Base-by-base conservation (phyloP, 2,329 filamentous ascomycete species). In the Pseudogymnoascus destructans region DNA sequence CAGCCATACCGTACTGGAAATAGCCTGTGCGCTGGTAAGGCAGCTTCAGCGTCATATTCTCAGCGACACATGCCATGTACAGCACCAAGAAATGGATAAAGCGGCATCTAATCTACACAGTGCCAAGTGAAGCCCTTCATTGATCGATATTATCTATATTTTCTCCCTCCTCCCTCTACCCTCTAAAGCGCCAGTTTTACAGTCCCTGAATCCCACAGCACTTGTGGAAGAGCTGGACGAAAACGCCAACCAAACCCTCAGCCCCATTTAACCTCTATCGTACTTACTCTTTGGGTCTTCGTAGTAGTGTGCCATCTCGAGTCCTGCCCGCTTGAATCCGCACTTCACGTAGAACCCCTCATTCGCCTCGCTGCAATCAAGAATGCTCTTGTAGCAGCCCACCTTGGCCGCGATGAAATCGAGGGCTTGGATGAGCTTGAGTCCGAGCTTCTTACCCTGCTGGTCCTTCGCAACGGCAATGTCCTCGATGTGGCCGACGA, bases 331-430 rank as follows among this genome's bases (percentile, higher is more conserved):
- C 73, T 89, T 86, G 73, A 95, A 97, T 60, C 92, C 92, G 73
- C 93, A 97, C 79, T 97, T 97, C 72, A 95, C 79, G 72, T 98
- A 98, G 77, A 98, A 97, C 19, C 91, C 92, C 73, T 95, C 90
- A 71, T 97, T 98, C 66, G 86, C 82, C 73, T 96, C 92, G 64
- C 87, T 95, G 77, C 93, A 98, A 73, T 97, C 92, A 63, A 97
- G 80, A 65, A 98, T 97, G 64, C 84, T 90, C 85, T 93, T 97
- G 74, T 97, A 97, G 74, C 92, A 97, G 58, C 92, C 93, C 59
- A 93, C 85, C 70, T 89, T 81, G 70, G 89, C 83, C 58, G 91
- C 90, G 61, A 97, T 84, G 70, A 79, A 86, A 73, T 97, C 91
- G 69, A 98, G 79, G 6, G 92, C 90, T 74, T 97, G 89, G 67